Conservation (phyloP, 495 filamentous ascomycete species). For the Lepidopterella palustris region DNA sequence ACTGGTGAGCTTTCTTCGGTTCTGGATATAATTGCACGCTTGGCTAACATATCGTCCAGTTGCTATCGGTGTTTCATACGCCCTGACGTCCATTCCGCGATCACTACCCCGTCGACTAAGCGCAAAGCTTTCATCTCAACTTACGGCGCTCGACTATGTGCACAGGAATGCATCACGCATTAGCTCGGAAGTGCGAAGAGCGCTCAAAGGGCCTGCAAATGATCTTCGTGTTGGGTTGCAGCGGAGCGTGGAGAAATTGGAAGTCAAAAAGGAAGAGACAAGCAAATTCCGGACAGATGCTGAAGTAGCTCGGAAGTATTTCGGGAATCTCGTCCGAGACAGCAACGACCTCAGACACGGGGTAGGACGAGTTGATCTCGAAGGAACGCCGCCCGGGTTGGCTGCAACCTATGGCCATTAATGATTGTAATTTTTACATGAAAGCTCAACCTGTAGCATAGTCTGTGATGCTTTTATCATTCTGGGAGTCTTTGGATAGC, state of each 20-base stretch:
- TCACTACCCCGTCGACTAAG: constrained; percentile 83
- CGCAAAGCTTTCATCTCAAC: constrained; percentile 71
- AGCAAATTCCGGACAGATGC: constrained; percentile 45
- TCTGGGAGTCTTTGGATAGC: background rate
- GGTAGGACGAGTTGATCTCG: constrained; percentile 78
- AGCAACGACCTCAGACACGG: constrained; percentile 61
- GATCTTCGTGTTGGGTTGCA: constrained; percentile 73
- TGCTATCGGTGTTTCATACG: constrained; percentile 64
- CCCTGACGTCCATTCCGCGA: constrained; percentile 76
- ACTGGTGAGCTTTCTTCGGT: constrained; percentile 51
- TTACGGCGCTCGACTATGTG: constrained; percentile 80
- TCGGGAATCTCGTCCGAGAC: constrained; percentile 74
- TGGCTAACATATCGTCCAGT: constrained; percentile 46
- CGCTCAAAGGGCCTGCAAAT: constrained; percentile 76
- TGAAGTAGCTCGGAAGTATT: constrained; percentile 46
- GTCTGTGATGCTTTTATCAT: background rate
- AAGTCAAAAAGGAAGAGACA: constrained; percentile 68
- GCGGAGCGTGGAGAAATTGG: constrained; percentile 75
- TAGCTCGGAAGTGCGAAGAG: constrained; percentile 72
- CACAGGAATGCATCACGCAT: constrained; percentile 83
- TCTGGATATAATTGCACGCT: background rate
- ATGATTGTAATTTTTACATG: background rate
- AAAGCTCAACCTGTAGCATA: background rate
- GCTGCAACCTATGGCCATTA: constrained; percentile 13
- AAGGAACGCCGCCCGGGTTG: constrained; percentile 53